These are phyloP conservation scores for Escovopsis sp. DNA, from an alignment of 2,329 filamentous ascomycete genomes.

Conservation along the genomic window DNA sequence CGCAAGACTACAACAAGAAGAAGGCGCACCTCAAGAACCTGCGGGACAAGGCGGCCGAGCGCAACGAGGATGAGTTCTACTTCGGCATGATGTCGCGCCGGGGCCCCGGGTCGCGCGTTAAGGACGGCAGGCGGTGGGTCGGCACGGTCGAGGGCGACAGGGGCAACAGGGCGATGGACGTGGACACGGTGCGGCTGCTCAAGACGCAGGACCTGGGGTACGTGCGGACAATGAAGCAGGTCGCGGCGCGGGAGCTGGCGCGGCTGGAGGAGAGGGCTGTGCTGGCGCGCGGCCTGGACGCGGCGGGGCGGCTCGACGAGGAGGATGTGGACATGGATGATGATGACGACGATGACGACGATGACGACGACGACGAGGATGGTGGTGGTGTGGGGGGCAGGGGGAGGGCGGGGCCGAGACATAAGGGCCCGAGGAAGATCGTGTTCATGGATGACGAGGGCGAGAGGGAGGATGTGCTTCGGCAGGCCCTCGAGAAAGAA, in stretches of 20 bases:
- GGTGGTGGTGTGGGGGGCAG: conserved; percentile 11
- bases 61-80: conserved; percentile 62
- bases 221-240: conserved; percentile 45
- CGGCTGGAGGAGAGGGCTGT: conserved; percentile 39
- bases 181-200: conserved; percentile 45
- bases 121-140: conserved; percentile 35
- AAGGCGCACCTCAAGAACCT: conserved; percentile 45
- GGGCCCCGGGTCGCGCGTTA: conserved; percentile 35
- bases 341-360: conserved; percentile 12
- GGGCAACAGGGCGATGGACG: conserved; percentile 38
- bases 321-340: conserved; percentile 19
- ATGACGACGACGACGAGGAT: conserved; percentile 19
- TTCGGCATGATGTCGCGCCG: conserved; percentile 52
- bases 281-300: conserved; percentile 24
- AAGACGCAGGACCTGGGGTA: conserved; percentile 58
- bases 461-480: conserved; percentile 18
- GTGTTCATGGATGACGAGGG: conserved; percentile 33
- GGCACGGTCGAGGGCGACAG: conserved; percentile 44
- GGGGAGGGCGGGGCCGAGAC: conserved; percentile 14
- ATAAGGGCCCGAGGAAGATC: conserved; percentile 30
- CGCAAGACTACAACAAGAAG: conserved; percentile 52
- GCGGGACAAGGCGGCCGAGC: conserved; percentile 45
- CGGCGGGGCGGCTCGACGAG: conserved; percentile 17
- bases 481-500: conserved; percentile 17
- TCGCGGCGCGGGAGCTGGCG: conserved; percentile 42